These are phyloP conservation scores for Cladorrhinum sp. DNA, from an alignment of 2,329 filamentous ascomycete genomes.

Conservation along the genomic window DNA sequence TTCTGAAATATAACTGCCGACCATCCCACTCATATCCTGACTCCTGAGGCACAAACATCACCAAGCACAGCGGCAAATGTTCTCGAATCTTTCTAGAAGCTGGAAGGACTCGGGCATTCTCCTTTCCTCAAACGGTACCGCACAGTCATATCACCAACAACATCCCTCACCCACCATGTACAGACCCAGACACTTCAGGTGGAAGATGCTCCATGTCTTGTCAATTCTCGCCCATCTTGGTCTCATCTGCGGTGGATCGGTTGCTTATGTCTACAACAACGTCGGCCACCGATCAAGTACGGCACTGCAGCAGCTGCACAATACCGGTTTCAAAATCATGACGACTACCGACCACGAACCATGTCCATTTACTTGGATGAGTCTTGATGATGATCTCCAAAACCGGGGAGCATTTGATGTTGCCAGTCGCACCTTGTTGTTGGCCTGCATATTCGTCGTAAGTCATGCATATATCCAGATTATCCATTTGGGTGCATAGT, in stretches of 20 bases:
- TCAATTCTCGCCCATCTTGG: constrained; percentile 24
- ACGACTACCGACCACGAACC: not conserved
- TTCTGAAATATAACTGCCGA: not conserved
- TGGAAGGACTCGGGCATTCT: not conserved
- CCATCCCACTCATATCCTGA: not conserved
- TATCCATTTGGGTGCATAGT: not conserved
- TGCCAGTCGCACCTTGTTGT: constrained; percentile 16
- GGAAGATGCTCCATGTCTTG: constrained; percentile 24
- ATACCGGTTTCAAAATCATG: not conserved
- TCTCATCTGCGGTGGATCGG: constrained; percentile 18
- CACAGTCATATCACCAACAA: not conserved
- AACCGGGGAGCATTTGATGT: constrained; percentile 9
- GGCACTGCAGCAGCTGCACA: not conserved
- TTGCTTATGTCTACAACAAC: constrained; percentile 22
- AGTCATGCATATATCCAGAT: not conserved
- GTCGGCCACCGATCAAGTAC: not conserved
- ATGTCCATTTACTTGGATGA: constrained; percentile 3
- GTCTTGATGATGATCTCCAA: not conserved
- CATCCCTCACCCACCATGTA: constrained; percentile 15
- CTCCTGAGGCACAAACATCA: not conserved
- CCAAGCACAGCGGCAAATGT: not conserved
- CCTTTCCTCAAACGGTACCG: no score
- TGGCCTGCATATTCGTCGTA: constrained; percentile 20
- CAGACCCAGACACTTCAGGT: constrained; percentile 23
- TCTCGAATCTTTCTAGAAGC: not conserved